phyloP scores from a whole-genome alignment of 1,284 basidiomycete genomes.

The Cryptococcus sp. region DNA sequence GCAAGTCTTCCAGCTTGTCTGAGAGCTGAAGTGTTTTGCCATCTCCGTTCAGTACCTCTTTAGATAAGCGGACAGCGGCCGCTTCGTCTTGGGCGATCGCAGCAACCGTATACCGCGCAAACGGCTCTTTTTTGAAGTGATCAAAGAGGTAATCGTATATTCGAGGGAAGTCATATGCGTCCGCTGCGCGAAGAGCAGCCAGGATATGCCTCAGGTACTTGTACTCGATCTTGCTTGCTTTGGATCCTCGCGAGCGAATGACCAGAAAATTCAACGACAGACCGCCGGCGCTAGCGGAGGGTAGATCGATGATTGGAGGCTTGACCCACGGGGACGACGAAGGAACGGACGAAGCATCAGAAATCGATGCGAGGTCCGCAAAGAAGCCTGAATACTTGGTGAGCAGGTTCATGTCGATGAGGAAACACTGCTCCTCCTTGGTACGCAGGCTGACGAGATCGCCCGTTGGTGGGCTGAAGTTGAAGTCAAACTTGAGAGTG shows the following conservation, averaged over 20 bases:
- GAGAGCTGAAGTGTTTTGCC: too few relatives aligned
- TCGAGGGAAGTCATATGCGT: too few relatives aligned
- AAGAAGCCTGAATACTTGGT: slow-evolving; percentile 1
- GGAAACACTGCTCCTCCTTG: slow-evolving; percentile 3
- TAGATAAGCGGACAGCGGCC: too few relatives aligned
- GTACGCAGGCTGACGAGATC: slow-evolving; percentile 1
- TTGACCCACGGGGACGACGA: not conserved
- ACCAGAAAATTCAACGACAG: slow-evolving; percentile 1
- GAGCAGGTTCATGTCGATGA: not conserved
- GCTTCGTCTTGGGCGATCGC: too few relatives aligned
- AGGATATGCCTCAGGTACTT: not conserved
- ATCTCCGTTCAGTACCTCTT: too few relatives aligned
- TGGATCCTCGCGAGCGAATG: not conserved
- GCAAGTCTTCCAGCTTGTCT: too few relatives aligned
- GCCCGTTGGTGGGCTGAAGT: not conserved
- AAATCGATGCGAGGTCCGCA: slow-evolving; percentile 1
- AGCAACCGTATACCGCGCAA: too few relatives aligned
- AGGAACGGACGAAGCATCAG: too few relatives aligned
- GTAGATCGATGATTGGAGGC: slow-evolving; percentile 1
- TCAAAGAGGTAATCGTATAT: too few relatives aligned
- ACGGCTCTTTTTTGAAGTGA: too few relatives aligned
- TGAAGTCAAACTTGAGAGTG: not conserved
- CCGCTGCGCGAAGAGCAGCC: slow-evolving; percentile 3
- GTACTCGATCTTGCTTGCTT: not conserved
- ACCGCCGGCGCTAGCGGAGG: slow-evolving; percentile 2